Evolutionary conservation across 768 basidiomycete species (phyloP), one percentile per base, ranked within the genome.

Genomic region (Filobasidium wieringae): DNA sequence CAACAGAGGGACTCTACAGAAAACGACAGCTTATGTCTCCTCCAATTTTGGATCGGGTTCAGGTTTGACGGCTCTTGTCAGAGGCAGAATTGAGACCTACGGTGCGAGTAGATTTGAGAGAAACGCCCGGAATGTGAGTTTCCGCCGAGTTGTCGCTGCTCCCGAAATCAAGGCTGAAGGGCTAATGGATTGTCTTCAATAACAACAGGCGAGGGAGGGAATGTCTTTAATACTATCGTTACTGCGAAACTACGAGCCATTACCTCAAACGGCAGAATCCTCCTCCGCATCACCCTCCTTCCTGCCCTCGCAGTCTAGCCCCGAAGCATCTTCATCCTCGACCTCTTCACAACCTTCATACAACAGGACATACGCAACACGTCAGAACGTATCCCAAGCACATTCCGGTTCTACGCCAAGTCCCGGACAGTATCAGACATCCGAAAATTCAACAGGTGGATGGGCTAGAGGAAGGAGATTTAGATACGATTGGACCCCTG

Each of bases 1-100:
- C n/a, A 29, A 37, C 26, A 88, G 86, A 47, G 82, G 83, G 80
- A 90, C 88, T 2, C 57, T 85, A 51, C 91, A 93, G 72, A 82
- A 80, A 17, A 92, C 88, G 2, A 88, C 91, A 62, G 91, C 87
- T 3, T 79, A 86, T 60, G 82, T 93, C 57, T 77, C 85, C n/a
- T 93, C 90, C 51, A 81, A 84, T 45, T 86, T 93, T 64, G 91
- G 91, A 9, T 92, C 90, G 83, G 86, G 87, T 26, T 79, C 92
- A 37, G 87, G 89, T 22, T 26, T 58, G 2, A 40, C 50, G 3
- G 87, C 83, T 72, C 78, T 73, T 29, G 62, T 71, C 17, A 37
- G 72, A 36, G 26, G 64, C 9, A 60, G 81, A 58, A 90, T 93
- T 45, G 91, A 95, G 74, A 86, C 77, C 55, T 87, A 88, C 64